Evolutionary conservation across 495 filamentous ascomycete species (phyloP), one percentile per base, ranked within the genome.

Genomic region (Aspergillus nanangensis): DNA sequence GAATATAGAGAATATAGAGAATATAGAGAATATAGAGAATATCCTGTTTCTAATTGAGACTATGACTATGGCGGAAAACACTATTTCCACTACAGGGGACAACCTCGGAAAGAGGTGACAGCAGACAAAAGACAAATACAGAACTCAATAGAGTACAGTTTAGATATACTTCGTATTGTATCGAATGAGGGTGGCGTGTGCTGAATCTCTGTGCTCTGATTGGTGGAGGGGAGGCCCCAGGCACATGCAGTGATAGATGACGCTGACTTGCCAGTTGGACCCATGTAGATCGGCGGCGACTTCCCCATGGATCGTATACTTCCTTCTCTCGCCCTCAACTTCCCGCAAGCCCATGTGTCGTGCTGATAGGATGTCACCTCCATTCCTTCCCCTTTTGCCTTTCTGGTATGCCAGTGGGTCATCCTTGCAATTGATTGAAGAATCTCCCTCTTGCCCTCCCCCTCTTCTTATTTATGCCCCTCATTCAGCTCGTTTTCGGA

Each of bases 341-440:
- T 40, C 42, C 41, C 47, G 38, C 43, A n/a, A n/a, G n/a, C 57
- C 66, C 69, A 71, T 71, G 69, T 72, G 69, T 69, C 24, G 21
- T 34, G 41, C 36, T 70, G 69, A 72, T 70, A 69, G 67, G 67
- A 61, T 48, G 45, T 54, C 45, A 38, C 33, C 27, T 44, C 55
- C 43, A 34, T 22, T 39, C 21, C 39, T 41, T 27, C 41, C n/a
- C n/a, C n/a, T n/a, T n/a, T n/a, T n/a, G n/a, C n/a, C n/a, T n/a
- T n/a, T n/a, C n/a, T n/a, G n/a, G n/a, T n/a, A n/a, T n/a, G n/a
- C n/a, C n/a, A n/a, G n/a, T n/a, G n/a, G n/a, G n/a, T n/a, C n/a
- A n/a, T n/a, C n/a, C n/a, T n/a, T n/a, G n/a, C n/a, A 35, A 35
- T 57, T 53, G 44, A 49, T 54, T 60, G 41, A 60, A 60, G 57